phyloP scores from a whole-genome alignment of 2,329 filamentous ascomycete species.

The Juglanconis sp. region DNA sequence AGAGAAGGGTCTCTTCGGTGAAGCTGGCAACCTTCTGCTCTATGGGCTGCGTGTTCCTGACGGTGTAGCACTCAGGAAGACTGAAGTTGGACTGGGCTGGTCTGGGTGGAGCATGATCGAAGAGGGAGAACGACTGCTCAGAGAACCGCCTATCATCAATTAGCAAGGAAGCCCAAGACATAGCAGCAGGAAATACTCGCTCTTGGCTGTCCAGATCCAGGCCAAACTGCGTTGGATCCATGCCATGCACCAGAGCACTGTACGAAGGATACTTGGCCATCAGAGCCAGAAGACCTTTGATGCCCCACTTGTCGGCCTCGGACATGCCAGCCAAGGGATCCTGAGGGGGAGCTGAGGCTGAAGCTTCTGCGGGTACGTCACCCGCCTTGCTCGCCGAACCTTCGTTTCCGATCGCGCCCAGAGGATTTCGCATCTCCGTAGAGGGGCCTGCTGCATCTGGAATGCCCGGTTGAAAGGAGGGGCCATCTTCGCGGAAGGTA shows the following conservation, averaged over 20 bases:
- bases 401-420: constrained; percentile 48
- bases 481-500: constrained; percentile 42
- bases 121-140: constrained; percentile 58
- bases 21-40: constrained; percentile 65
- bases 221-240: constrained; percentile 56
- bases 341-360: constrained; percentile 36
- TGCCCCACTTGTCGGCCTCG: constrained; percentile 61
- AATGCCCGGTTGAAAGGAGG: constrained; percentile 31
- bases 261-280: constrained; percentile 65
- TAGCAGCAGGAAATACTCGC: constrained; percentile 39
- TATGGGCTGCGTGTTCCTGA: constrained; percentile 63
- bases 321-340: constrained; percentile 61
- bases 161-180: constrained; percentile 11
- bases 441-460: constrained; percentile 32
- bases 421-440: constrained; percentile 36
- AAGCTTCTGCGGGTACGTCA: constrained; percentile 28
- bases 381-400: constrained; percentile 35
- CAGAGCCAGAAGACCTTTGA: constrained; percentile 61
- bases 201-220: constrained; percentile 56
- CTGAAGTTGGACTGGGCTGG: constrained; percentile 55
- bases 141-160: constrained; percentile 46
- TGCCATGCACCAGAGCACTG: constrained; percentile 56
- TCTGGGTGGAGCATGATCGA: constrained; percentile 57
- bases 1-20: constrained; percentile 67
- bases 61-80: constrained; percentile 64